Evolutionary conservation across 257 asterid species (phyloP).

Genomic region (Nicotiana tabacum): DNA sequence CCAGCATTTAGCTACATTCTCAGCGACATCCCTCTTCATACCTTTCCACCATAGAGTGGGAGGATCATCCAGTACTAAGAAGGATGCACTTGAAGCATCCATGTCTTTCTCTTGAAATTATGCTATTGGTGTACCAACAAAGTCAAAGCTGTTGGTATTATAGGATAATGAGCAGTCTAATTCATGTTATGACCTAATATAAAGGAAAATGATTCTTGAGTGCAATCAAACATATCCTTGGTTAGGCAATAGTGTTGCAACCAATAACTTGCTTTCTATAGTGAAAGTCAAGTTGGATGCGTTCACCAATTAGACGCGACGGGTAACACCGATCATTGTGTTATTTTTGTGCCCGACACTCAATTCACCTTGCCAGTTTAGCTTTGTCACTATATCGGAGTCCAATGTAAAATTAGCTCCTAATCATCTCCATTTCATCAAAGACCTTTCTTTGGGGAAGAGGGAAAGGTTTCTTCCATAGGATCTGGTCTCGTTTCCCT

Average conservation of each 20-base stretch:
- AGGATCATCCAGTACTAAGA: background rate
- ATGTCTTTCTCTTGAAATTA: background rate
- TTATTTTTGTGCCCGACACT: background rate
- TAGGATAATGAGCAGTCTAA: background rate
- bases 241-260: background rate
- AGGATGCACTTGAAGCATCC: background rate
- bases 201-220: too few relatives aligned
- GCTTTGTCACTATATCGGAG: background rate
- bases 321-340: background rate
- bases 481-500: background rate
- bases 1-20: too few relatives aligned
- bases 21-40: too few relatives aligned
- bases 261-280: background rate
- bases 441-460: background rate
- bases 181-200: background rate
- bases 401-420: background rate
- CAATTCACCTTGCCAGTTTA: background rate
- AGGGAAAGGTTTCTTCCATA: background rate
- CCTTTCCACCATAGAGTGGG: too few relatives aligned
- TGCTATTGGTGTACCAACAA: background rate
- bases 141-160: background rate
- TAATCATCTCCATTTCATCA: background rate
- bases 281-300: background rate
- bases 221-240: background rate
- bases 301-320: background rate